Conservation (phyloP, 1,284 basidiomycete species). For the Sporisorium graminicola region DNA sequence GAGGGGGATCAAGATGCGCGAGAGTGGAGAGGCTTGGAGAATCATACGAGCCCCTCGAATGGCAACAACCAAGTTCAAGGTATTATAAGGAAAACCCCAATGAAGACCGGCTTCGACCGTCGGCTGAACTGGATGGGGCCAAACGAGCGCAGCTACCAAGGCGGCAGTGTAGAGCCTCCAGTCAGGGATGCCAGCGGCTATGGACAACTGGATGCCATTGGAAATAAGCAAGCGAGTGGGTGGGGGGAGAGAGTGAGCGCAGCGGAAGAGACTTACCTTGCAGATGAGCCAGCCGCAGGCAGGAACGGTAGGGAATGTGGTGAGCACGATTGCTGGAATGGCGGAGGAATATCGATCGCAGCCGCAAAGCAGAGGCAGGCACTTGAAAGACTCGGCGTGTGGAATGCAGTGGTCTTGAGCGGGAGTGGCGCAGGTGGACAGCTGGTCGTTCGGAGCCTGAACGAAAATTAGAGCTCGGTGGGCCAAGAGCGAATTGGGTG, state of each 20-base stretch:
- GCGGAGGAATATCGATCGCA: slow-evolving; percentile 43
- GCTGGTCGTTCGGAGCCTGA: slow-evolving; percentile 19
- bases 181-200: not conserved
- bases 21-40: slow-evolving; percentile 32
- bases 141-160: slow-evolving; percentile 5
- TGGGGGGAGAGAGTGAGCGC: not conserved
- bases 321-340: slow-evolving; percentile 35
- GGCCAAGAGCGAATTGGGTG: not conserved
- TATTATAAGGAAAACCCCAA: slow-evolving; percentile 23
- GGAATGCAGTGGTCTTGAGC: slow-evolving; percentile 29
- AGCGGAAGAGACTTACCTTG: slow-evolving; percentile 30
- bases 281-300: slow-evolving; percentile 23
- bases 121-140: slow-evolving; percentile 6
- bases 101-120: slow-evolving; percentile 4
- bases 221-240: not conserved
- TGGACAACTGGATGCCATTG: slow-evolving; percentile 3
- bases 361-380: slow-evolving; percentile 27
- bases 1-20: slow-evolving; percentile 6
- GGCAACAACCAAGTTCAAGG: not conserved
- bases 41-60: slow-evolving; percentile 10
- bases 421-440: slow-evolving; percentile 18
- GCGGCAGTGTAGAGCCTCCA: not conserved
- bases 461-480: slow-evolving; percentile 37
- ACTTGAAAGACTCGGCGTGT: slow-evolving; percentile 29
- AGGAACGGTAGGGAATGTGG: slow-evolving; percentile 36